Conservation (phyloP, 139 green algal genomes). For the Haematococcus sp. region DNA sequence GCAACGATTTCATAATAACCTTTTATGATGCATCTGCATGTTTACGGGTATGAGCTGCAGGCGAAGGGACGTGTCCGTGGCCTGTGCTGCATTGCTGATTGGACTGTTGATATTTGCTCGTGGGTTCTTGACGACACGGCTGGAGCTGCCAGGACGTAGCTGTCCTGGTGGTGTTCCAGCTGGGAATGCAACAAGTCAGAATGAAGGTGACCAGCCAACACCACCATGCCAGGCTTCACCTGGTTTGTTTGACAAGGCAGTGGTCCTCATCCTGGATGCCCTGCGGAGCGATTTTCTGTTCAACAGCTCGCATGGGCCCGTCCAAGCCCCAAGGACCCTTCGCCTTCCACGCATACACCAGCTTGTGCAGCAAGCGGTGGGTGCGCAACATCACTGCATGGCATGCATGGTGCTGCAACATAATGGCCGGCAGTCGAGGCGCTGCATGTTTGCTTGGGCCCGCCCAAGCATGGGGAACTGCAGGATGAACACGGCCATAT, state of each 20-base stretch:
- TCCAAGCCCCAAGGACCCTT: not conserved
- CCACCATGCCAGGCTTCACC: constrained; percentile 10
- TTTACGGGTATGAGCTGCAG: not conserved
- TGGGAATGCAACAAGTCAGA: not conserved
- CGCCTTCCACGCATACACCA: constrained; percentile 19
- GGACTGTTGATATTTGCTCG: constrained; percentile 59
- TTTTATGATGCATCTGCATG: too few species aligned
- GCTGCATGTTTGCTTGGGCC: too few species aligned
- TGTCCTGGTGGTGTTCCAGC: not conserved
- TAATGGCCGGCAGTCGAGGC: too few species aligned
- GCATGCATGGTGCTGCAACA: not conserved
- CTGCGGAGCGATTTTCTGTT: constrained; percentile 68
- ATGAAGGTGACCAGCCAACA: not conserved
- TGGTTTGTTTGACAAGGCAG: constrained; percentile 37
- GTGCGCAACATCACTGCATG: not conserved
- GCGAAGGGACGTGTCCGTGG: not conserved
- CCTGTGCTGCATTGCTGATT: not conserved
- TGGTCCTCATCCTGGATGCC: constrained; percentile 81
- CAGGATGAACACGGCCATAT: too few species aligned
- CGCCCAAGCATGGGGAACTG: too few species aligned
- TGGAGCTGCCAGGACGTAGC: constrained; percentile 62
- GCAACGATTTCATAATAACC: too few species aligned
- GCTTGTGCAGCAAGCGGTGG: constrained; percentile 29
- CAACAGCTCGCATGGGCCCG: not conserved
- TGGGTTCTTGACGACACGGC: constrained; percentile 80